Evolutionary conservation across 2,329 filamentous ascomycete species (phyloP).

Genomic region (Xylaria polymorpha): DNA sequence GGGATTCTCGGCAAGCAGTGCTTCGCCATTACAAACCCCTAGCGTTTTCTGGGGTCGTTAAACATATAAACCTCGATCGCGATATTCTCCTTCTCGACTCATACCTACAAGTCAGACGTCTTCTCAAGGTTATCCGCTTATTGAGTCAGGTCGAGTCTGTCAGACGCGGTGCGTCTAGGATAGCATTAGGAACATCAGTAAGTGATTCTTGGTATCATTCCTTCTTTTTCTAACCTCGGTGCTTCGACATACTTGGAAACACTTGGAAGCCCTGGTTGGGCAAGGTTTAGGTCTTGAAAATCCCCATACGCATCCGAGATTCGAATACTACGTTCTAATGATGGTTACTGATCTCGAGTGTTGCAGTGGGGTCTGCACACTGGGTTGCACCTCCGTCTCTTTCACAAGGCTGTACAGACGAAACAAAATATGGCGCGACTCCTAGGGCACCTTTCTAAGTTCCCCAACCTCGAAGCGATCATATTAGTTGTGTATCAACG

Average conservation of each 20-base stretch:
- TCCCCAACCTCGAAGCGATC: constrained; percentile 55
- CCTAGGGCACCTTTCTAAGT: constrained; percentile 55
- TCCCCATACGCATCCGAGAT: background rate
- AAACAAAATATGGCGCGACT: constrained; percentile 56
- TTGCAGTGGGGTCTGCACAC: constrained; percentile 56
- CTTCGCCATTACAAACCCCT: constrained; percentile 58
- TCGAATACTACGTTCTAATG: background rate
- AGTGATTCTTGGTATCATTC: background rate
- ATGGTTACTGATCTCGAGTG: background rate
- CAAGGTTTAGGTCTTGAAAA: background rate
- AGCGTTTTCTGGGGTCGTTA: constrained; percentile 58
- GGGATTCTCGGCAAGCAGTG: constrained; percentile 57
- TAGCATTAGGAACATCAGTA: constrained; percentile 59
- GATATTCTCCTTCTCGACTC: constrained; percentile 61
- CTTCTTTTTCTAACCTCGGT: background rate
- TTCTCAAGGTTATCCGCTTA: constrained; percentile 59
- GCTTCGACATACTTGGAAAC: background rate
- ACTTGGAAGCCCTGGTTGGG: background rate
- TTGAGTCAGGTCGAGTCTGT: constrained; percentile 60
- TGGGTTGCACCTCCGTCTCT: constrained; percentile 59
- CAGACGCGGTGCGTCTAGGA: constrained; percentile 54
- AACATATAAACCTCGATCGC: constrained; percentile 58
- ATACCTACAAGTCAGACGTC: constrained; percentile 60
- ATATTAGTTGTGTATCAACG: constrained; percentile 61
- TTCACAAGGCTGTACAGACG: constrained; percentile 57